A percentile compares a stretch with the other conserved stretches of the same genome.
These are phyloP conservation scores for Gossypium aridum DNA, from an alignment of 441 rosid genomes.

Conservation along the genomic window DNA sequence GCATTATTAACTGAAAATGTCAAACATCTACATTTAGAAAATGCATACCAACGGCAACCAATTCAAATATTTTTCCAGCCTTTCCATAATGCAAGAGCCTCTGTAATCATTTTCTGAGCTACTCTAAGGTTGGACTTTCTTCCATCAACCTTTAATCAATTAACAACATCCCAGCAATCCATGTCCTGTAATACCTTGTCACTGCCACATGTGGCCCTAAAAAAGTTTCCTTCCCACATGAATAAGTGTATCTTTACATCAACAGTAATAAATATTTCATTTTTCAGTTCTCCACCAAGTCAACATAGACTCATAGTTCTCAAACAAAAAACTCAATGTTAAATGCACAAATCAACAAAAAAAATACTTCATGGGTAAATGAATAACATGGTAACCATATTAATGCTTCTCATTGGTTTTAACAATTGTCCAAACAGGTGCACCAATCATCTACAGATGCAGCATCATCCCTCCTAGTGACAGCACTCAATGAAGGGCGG, in stretches of 20 bases:
- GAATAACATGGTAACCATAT: neutral
- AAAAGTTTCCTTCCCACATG: neutral
- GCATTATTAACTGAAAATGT: neutral
- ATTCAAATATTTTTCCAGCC: constrained; percentile 1
- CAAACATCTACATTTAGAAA: neutral
- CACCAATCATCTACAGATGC: constrained; percentile 98
- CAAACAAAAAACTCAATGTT: neutral
- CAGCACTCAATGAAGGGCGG: constrained; percentile 91
- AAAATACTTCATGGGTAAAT: neutral
- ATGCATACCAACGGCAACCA: neutral
- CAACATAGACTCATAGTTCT: neutral
- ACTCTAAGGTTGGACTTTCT: neutral
- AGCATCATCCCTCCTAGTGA: constrained; percentile 92
- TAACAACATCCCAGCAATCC: neutral
- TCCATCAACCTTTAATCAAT: neutral
- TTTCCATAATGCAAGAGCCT: neutral
- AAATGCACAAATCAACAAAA: neutral
- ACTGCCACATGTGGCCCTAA: neutral
- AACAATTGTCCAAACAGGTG: constrained; percentile 52
- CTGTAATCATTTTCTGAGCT: neutral
- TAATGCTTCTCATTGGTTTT: too few species aligned
- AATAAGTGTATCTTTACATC: neutral
- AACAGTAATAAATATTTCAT: neutral
- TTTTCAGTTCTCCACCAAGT: neutral
- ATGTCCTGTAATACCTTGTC: neutral